Percentiles rank a stretch among this genome's conserved stretches.
Conservation (phyloP, 805 yeast species). For the Teunomyces cretensis region DNA sequence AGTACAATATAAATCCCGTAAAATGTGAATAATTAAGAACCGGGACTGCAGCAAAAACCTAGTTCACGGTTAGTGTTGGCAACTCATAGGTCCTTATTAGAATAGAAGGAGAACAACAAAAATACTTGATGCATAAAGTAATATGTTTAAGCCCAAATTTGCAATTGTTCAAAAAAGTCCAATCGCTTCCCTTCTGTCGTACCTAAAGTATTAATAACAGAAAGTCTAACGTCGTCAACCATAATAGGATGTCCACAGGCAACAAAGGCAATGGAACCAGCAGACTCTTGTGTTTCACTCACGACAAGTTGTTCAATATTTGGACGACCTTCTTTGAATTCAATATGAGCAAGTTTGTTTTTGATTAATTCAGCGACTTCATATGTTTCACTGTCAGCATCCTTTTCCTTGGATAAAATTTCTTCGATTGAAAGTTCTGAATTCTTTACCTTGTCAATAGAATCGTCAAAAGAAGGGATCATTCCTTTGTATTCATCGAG, state of each 20-base stretch:
- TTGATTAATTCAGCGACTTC: background rate
- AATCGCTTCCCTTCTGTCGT: conserved; percentile 42
- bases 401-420: background rate
- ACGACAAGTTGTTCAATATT: conserved; percentile 36
- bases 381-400: background rate
- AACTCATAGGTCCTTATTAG: no score
- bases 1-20: no score
- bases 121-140: no score
- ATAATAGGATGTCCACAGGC: conserved; percentile 62
- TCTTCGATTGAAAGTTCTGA: conserved; percentile 19
- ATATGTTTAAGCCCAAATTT: conserved; percentile 61
- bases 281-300: conserved; percentile 32
- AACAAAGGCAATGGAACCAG: conserved; percentile 48
- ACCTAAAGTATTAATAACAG: conserved; percentile 42
- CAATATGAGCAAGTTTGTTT: conserved; percentile 20
- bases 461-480: background rate
- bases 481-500: conserved; percentile 24
- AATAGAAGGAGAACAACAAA: no score
- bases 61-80: no score
- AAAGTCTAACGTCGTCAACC: conserved; percentile 53
- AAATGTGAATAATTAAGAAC: no score
- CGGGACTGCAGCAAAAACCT: no score
- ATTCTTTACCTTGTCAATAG: background rate
- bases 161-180: conserved; percentile 71
- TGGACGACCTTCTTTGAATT: conserved; percentile 39